Base-by-base conservation (phyloP, 306 rosid genomes). In the Psophocarpus tetragonolobus region DNA sequence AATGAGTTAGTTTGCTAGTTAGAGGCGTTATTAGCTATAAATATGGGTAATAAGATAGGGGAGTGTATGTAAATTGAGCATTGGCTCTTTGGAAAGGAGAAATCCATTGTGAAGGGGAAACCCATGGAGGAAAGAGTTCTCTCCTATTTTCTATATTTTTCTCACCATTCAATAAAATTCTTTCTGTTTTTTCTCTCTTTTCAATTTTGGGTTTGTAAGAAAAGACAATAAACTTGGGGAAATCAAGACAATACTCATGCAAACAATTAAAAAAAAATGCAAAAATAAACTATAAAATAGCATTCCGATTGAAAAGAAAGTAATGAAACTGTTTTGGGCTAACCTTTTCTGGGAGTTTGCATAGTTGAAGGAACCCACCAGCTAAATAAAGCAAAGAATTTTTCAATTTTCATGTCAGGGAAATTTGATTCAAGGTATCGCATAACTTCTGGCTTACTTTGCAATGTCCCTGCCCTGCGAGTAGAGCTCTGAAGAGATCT, bases 361-460 rank as follows among this genome's bases (percentile, higher is more conserved):
- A 68, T 23, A 29, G 45, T 53, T 14, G 90, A 82, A 3, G 90
- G 96, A 81, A 89, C 80, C 84, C 65, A 78, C 93, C 96, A 89
- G 61, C 81, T 73, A 74, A 89, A 89, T 38, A 84, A 84, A 41
- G 87, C 86, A 68, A 89, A 89, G 83, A 91, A 91, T 9, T 70
- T 87, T 38, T 74, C 73, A 21, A 83, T 2, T 48, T 86, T 81
- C 61, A 74, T 70, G 33, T 66, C 60, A 6, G 92, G 96, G 71
- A 86, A 89, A 14, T 47, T 50, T 61, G 71, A 29, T 82, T 66
- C 47, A 62, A 91, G 17, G 60, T 71, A 91, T 30, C 89, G 88
- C 47, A 66, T 83, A 71, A 87, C 82, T 9, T 85, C 72, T 81
- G 51, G 81, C 83, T 79, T 91, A 87, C 96, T 91, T n/a, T 38